Evolutionary conservation across 2,329 filamentous ascomycete genomes (phyloP), one percentile per base, ranked within the genome.

Genomic region (Cercospora zeae-maydis): DNA sequence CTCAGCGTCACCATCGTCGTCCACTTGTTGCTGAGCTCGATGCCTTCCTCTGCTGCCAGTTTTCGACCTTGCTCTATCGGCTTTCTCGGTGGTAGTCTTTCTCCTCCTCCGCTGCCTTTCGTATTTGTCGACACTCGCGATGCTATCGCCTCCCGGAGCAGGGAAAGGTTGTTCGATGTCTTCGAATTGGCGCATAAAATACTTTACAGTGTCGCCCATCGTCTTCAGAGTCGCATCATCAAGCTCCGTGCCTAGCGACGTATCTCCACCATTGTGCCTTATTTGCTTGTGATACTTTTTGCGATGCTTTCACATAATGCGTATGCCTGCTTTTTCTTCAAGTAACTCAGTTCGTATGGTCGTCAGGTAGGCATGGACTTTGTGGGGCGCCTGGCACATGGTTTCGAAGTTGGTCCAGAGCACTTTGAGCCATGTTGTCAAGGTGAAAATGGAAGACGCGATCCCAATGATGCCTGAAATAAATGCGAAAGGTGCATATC

Each of bases 371-470:
- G 75, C 71, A 55, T 75, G 72, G n/a, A 79, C 77, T 63, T 80
- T 75, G 37, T 72, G 67, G 5, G 73, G 70, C 1, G 77, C 78
- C 53, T 74, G 70, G 37, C 66, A 64, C 31, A 79, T 63, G 3
- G 77, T 79, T n/a, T 70, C 63, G 37, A 79, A 65, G 19, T 78
- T 77, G 52, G 69, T 68, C 77, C 76, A 80, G 57, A 78, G 73
- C 7, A 80, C 76, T 54, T 75, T 72, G 27, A 80, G 54, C 66
- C 78, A 75, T 14, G 78, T 80, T n/a, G 70, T 73, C 16, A 79
- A 62, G 0, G 78, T 80, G 70, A 80, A 79, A 33, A 75, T 75
- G 49, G 80, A 80, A 37, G 74, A 76, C 30, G 80, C 71, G 63
- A 80, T 76, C 54, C 78, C 78, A 31, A 79, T 76, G 33, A 76